phyloP scores from a whole-genome alignment of 2,329 filamentous ascomycete species.

The Dryadomyces quercus-mongolicae region DNA sequence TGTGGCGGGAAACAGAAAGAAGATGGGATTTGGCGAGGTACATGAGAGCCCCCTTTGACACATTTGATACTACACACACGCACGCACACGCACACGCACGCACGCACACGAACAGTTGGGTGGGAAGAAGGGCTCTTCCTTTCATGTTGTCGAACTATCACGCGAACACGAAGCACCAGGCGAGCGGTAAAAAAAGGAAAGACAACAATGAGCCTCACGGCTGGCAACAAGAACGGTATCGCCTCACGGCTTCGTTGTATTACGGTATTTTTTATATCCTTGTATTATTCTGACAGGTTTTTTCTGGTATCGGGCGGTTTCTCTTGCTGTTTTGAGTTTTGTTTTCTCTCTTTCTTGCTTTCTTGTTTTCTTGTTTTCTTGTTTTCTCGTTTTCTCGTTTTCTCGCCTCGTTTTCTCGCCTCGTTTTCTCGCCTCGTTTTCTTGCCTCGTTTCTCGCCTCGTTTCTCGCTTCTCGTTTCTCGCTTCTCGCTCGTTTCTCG shows the following conservation, averaged over 20 bases:
- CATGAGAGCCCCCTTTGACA: too few relatives aligned
- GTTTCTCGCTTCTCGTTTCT: not conserved
- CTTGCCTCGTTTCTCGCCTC: too few relatives aligned
- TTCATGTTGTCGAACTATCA: not conserved
- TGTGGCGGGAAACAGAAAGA: not conserved
- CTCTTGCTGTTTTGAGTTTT: too few relatives aligned
- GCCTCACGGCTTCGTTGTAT: conserved; percentile 18
- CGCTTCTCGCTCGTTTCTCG: not conserved
- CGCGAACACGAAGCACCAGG: not conserved
- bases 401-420: not conserved
- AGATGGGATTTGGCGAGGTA: not conserved
- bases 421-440: not conserved
- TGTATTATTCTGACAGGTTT: not conserved
- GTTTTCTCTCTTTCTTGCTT: not conserved
- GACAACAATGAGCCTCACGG: conserved; percentile 18
- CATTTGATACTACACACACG: not conserved
- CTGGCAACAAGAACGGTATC: conserved; percentile 16
- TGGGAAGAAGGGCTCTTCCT: not conserved
- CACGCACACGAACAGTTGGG: not conserved
- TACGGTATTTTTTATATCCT: conserved; percentile 1
- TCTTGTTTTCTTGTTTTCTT: not conserved
- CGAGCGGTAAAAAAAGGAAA: conserved; percentile 5
- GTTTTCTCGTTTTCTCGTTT: not conserved
- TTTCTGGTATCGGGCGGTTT: not conserved
- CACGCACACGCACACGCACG: not conserved